Percentiles rank a stretch among this genome's conserved stretches.
Evolutionary conservation across 169 alveolate species (phyloP).

Genomic region (Plasmodium fragile): DNA sequence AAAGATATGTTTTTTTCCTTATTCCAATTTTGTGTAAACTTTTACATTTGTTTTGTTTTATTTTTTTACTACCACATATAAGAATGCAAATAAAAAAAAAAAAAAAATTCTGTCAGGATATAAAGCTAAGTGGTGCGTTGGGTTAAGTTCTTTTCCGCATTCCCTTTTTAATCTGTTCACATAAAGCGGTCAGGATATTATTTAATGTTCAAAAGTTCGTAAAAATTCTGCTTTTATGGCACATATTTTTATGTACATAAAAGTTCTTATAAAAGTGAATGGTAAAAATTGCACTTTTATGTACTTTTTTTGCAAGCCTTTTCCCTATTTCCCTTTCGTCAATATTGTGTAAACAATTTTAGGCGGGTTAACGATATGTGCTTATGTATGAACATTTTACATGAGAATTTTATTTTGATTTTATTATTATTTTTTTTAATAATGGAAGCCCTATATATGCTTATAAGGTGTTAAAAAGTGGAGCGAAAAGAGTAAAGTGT

Average conservation of each 20-base stretch:
- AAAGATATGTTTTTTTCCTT: neutral
- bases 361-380: slow-evolving; percentile 9
- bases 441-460: neutral
- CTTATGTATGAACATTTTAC: slow-evolving; percentile 3
- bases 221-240: slow-evolving; percentile 43
- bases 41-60: slow-evolving; percentile 9
- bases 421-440: neutral
- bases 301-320: slow-evolving; percentile 8
- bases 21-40: slow-evolving; percentile 38
- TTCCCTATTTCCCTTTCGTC: slow-evolving; percentile 6
- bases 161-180: slow-evolving; percentile 15
- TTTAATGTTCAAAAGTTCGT: slow-evolving; percentile 1
- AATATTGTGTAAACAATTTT: neutral
- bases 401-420: neutral
- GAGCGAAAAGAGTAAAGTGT: slow-evolving; percentile 14
- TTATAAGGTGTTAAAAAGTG: neutral
- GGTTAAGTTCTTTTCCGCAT: slow-evolving; percentile 19
- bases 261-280: slow-evolving; percentile 13
- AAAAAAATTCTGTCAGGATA: slow-evolving; percentile 72
- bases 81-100: slow-evolving; percentile 11
- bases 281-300: slow-evolving; percentile 10
- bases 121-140: slow-evolving; percentile 76
- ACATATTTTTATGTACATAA: neutral
- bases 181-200: slow-evolving; percentile 36
- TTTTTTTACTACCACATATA: neutral